Evolutionary conservation across 768 basidiomycete genomes (phyloP).

Genomic region (Leccinum longicurvipes): DNA sequence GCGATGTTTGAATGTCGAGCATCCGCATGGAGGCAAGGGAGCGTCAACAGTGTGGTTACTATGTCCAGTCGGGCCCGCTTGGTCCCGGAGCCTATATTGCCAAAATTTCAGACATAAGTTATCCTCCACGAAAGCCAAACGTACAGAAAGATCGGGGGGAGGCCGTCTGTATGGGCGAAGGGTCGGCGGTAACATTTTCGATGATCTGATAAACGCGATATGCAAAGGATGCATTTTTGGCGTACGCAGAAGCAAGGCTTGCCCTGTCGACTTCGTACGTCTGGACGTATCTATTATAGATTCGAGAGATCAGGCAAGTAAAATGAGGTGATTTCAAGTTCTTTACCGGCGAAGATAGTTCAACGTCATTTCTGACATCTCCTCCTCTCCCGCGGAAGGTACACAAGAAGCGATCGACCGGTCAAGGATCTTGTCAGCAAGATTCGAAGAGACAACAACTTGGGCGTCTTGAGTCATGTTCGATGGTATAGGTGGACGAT

Average conservation of each 20-base stretch:
- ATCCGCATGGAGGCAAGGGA: constrained; percentile 26
- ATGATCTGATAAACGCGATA: constrained; percentile 21
- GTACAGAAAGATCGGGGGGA: constrained; percentile 16
- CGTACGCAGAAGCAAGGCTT: constrained; percentile 33
- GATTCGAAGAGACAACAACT: background rate
- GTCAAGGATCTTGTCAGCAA: background rate
- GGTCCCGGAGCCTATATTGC: constrained; percentile 13
- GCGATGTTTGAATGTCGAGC: background rate
- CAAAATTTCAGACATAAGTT: background rate
- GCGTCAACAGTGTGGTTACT: constrained; percentile 19
- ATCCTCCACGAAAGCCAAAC: constrained; percentile 2
- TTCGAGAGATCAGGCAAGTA: constrained; percentile 1
- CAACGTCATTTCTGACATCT: constrained; percentile 29
- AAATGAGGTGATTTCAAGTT: background rate
- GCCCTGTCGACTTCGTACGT: constrained; percentile 31
- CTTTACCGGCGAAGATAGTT: constrained; percentile 29
- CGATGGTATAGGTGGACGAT: background rate
- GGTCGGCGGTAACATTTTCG: background rate
- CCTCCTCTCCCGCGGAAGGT: constrained; percentile 17
- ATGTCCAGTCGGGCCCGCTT: constrained; percentile 29
- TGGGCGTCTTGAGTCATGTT: background rate
- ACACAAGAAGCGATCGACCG: background rate
- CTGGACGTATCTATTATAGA: constrained; percentile 27
- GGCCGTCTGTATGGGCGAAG: background rate
- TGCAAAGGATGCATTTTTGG: constrained; percentile 28